phyloP scores from a whole-genome alignment of 805 yeast genomes.

The Starmerella gropengiesseri region DNA sequence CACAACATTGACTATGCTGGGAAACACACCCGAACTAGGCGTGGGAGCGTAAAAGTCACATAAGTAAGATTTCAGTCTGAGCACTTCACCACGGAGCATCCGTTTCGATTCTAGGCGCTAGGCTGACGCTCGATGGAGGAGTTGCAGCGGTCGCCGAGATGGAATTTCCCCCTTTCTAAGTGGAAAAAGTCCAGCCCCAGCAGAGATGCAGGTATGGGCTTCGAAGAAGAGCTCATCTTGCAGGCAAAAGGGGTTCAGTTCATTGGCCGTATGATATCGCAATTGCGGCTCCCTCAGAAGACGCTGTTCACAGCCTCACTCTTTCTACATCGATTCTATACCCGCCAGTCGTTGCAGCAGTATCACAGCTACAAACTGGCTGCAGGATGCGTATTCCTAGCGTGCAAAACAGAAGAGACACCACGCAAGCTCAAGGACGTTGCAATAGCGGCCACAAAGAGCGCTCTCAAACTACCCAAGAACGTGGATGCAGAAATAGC shows the following conservation, averaged over 20 bases:
- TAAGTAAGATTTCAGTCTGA: too few relatives aligned
- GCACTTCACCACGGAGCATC: too few relatives aligned
- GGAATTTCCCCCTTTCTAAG: constrained; percentile 24
- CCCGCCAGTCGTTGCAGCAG: constrained; percentile 35
- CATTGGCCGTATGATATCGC: constrained; percentile 36
- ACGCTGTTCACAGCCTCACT: constrained; percentile 40
- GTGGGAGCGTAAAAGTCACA: too few relatives aligned
- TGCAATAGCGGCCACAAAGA: constrained; percentile 39
- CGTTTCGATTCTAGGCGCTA: too few relatives aligned
- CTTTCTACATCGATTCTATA: constrained; percentile 43
- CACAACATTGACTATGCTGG: too few relatives aligned
- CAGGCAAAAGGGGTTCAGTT: constrained; percentile 42
- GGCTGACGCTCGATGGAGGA: constrained; percentile 21
- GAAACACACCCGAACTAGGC: too few relatives aligned
- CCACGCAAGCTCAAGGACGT: constrained; percentile 40
- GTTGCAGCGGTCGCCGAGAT: constrained; percentile 21
- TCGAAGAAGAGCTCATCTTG: constrained; percentile 33
- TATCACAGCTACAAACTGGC: constrained; percentile 43
- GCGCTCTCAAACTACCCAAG: constrained; percentile 36
- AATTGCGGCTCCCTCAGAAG: constrained; percentile 38
- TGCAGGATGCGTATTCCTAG: constrained; percentile 42
- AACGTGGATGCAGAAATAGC: constrained; percentile 27
- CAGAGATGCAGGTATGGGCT: constrained; percentile 29
- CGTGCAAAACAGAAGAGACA: constrained; percentile 45
- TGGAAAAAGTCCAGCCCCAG: constrained; percentile 24